phyloP scores from a whole-genome alignment of 202 grass and related monocot genomes.

The Zoysia matrella region DNA sequence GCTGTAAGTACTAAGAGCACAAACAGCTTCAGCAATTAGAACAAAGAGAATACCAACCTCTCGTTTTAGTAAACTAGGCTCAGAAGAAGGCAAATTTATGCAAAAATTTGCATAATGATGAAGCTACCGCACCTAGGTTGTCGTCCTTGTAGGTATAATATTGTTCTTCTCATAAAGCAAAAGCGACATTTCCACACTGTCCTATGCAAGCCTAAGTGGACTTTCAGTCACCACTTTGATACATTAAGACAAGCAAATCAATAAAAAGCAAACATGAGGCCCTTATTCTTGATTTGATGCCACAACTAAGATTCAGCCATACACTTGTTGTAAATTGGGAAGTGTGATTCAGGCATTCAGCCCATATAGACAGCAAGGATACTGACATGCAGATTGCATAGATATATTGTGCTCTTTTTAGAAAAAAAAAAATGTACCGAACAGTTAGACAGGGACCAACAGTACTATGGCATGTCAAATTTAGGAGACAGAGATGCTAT shows the following conservation, averaged over 20 bases:
- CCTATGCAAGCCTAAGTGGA: slow-evolving; percentile 14
- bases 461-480: slow-evolving; percentile 23
- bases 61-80: not conserved
- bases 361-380: slow-evolving; percentile 38
- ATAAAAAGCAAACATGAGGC: slow-evolving; percentile 17
- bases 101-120: not conserved
- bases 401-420: not conserved
- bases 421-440: too few relatives aligned
- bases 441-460: slow-evolving; percentile 15
- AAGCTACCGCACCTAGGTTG: slow-evolving; percentile 16
- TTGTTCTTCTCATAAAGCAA: slow-evolving; percentile 24
- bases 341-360: slow-evolving; percentile 38
- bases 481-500: slow-evolving; percentile 48
- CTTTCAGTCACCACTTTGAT: slow-evolving; percentile 32
- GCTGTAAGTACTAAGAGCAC: not conserved
- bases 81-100: not conserved
- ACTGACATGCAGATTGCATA: not conserved
- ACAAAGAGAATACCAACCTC: not conserved
- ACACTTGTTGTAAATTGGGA: slow-evolving; percentile 16
- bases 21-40: not conserved
- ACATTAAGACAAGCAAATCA: slow-evolving; percentile 40
- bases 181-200: slow-evolving; percentile 23
- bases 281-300: slow-evolving; percentile 33
- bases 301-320: slow-evolving; percentile 30
- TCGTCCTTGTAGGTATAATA: slow-evolving; percentile 25